Percentiles rank a stretch among this genome's conserved stretches.
Evolutionary conservation across 305 asterid genomes (phyloP).

Genomic region (Fraxinus platypoda): DNA sequence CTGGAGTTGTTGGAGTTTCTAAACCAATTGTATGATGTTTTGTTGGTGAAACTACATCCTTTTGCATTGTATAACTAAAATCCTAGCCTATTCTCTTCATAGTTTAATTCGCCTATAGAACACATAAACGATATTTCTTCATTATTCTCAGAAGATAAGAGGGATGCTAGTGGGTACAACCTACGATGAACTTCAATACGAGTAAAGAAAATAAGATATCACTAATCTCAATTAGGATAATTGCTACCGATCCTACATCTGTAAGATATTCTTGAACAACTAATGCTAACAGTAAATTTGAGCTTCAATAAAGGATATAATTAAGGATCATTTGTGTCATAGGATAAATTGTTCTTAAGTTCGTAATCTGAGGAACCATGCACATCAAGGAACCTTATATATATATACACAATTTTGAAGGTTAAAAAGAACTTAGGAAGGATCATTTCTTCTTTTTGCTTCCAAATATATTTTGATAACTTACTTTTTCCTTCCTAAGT

Average conservation of each 20-base stretch:
- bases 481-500: no score
- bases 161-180: background rate
- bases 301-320: background rate
- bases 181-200: background rate
- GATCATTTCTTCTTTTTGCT: no score
- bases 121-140: background rate
- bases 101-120: conserved; percentile 31
- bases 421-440: no score
- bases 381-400: no score
- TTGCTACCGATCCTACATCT: background rate
- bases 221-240: background rate
- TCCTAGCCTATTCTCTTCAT: conserved; percentile 79
- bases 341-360: background rate
- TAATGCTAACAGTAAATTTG: background rate
- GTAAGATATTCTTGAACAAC: background rate
- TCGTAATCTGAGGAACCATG: no score
- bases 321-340: background rate
- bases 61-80: conserved; percentile 66
- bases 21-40: no score
- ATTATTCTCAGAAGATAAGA: conserved; percentile 5
- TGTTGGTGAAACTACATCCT: conserved; percentile 55
- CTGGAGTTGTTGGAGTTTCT: no score
- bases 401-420: no score
- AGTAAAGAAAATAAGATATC: background rate
- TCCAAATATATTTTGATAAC: no score